Base-by-base conservation (phyloP, 169 alveolate species). In the Plasmodium relictum region DNA sequence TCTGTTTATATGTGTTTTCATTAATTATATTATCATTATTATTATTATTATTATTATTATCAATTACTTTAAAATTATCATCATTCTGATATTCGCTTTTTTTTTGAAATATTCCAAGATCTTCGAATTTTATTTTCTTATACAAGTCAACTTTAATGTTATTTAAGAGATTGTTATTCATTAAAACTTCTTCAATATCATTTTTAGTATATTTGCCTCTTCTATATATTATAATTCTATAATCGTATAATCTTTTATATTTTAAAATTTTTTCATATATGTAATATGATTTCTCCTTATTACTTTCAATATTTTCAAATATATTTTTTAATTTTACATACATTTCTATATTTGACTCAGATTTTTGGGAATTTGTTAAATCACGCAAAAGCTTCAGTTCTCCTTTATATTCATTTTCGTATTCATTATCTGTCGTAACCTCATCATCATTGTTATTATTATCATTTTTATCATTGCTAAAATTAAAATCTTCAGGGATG, bases 151-250 rank as follows among this genome's bases (percentile, higher is more conserved):
- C 83, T 22, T 42, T 18, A 66, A 80, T 66, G n/a, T 97, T 97
- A 42, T 92, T 97, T 22, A 88, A 85, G 18, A 92, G 88, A 42
- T 83, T 61, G 24, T 88, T 92, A 42, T 92, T 94, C 6, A 89
- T 93, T 14, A 88, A 62, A 59, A 87, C 91, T 26, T 93, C 88
- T 74, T 95, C 88, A 41, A 92, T 92, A 52, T 93, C 94, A 63
- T 88, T 61, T 31, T 80, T 90, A 8, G 90, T 80, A 61, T 80
- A 80, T 18, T 66, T 80, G 1, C 90, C 90, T 26, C 90, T 12
- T 65, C 93, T 45, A 62, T 72, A 26, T 26, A 80, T 80, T 80
- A 44, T 39, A 14, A 80, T 80, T 1, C 45, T 18, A 72, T 86
- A 72, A 5, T 86, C n/a, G 42, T 86, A 72, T 39, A 86, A 65